A percentile compares a stretch with the other conserved stretches of the same genome.
Conservation (phyloP, 2,329 filamentous ascomycete genomes). For the Aspergillus aculeatinus region DNA sequence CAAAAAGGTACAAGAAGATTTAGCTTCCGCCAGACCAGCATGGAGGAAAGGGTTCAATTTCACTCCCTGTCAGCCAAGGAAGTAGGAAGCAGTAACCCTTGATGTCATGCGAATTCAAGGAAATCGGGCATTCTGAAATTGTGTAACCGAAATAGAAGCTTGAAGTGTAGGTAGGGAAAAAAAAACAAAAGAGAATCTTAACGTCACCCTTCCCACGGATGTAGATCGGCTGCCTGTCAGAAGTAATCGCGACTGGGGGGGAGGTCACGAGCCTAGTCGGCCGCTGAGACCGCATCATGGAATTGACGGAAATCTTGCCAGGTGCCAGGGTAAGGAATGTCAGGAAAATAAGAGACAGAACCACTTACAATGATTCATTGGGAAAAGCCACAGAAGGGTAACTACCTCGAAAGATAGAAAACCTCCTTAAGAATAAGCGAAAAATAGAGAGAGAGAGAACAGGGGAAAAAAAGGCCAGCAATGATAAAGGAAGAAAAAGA, state of each 20-base stretch:
- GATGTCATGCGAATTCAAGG: constrained; percentile 20
- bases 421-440: background rate
- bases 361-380: constrained; percentile 28
- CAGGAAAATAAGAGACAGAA: constrained; percentile 23
- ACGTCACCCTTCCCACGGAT: constrained; percentile 18
- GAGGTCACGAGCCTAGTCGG: constrained; percentile 9
- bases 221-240: constrained; percentile 21
- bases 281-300: background rate
- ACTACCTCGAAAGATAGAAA: background rate
- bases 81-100: constrained; percentile 12
- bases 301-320: background rate
- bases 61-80: constrained; percentile 23
- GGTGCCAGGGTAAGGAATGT: background rate
- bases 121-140: constrained; percentile 15
- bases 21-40: constrained; percentile 18
- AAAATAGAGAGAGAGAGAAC: too few species aligned
- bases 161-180: constrained; percentile 9
- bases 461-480: background rate
- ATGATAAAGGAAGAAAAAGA: background rate
- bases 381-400: constrained; percentile 1
- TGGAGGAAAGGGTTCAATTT: constrained; percentile 20
- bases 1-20: constrained; percentile 17
- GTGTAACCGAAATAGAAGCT: constrained; percentile 19
- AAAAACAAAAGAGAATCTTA: constrained; percentile 12
- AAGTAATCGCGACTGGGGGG: constrained; percentile 7